phyloP scores from a whole-genome alignment of 108 stramenopile genomes.

The Cyclotella kingstonii region DNA sequence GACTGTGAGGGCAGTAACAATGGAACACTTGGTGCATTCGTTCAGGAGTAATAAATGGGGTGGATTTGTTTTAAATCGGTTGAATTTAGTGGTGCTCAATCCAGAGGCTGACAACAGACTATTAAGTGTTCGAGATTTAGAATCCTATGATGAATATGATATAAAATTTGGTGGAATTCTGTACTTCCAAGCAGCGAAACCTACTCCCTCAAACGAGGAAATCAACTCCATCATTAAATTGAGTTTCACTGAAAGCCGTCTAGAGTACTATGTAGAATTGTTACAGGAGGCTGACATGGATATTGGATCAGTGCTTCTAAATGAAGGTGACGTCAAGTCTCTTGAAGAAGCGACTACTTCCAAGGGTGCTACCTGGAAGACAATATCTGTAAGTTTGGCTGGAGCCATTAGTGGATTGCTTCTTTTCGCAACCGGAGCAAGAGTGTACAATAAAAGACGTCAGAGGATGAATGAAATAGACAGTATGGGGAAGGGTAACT shows the following conservation, averaged over 20 bases:
- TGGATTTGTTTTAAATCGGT: slow-evolving; percentile 3
- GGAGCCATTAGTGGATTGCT: slow-evolving; percentile 17
- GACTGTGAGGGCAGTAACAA: slow-evolving; percentile 16
- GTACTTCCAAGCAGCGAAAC: slow-evolving; percentile 6
- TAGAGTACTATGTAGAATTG: slow-evolving; percentile 28
- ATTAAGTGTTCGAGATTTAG: neutral
- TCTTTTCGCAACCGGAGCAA: slow-evolving; percentile 5
- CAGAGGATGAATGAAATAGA: slow-evolving; percentile 2
- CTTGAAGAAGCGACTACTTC: neutral
- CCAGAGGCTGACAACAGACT: slow-evolving; percentile 15
- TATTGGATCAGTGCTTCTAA: neutral
- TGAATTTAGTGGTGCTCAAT: slow-evolving; percentile 33
- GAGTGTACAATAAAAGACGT: slow-evolving; percentile 1
- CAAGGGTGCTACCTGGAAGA: neutral
- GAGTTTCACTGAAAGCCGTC: slow-evolving; percentile 17
- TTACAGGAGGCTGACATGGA: slow-evolving; percentile 21
- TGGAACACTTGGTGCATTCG: slow-evolving; percentile 33
- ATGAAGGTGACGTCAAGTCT: slow-evolving; percentile 1
- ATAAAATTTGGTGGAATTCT: slow-evolving; percentile 33
- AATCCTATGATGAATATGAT: slow-evolving; percentile 4
- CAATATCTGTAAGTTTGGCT: slow-evolving; percentile 4
- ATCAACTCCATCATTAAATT: slow-evolving; percentile 9
- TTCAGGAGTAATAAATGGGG: slow-evolving; percentile 12
- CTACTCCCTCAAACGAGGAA: slow-evolving; percentile 14
- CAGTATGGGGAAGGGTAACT: slow-evolving; percentile 12